Evolutionary conservation across 108 stramenopile genomes (phyloP).

Genomic region (Cyclotella distinguenda): DNA sequence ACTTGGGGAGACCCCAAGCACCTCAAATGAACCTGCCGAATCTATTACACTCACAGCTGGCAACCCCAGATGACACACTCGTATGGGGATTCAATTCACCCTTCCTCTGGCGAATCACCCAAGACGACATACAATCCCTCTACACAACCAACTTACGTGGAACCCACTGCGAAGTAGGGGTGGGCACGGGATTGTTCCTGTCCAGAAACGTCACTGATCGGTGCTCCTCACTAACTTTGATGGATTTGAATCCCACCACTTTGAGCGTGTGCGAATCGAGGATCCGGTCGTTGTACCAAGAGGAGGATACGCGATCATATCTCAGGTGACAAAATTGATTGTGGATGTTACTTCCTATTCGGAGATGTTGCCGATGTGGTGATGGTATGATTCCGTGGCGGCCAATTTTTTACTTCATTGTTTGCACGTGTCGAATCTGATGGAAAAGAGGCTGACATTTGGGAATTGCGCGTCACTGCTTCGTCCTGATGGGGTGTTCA

Average conservation of each 20-base stretch:
- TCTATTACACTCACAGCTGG: not conserved
- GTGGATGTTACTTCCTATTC: not conserved
- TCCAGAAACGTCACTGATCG: not conserved
- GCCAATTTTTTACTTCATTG: constrained; percentile 44
- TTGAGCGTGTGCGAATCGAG: constrained; percentile 25
- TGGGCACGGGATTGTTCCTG: constrained; percentile 38
- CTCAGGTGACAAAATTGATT: not conserved
- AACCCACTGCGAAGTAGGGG: constrained; percentile 35
- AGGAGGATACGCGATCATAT: not conserved
- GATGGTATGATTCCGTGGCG: constrained; percentile 26
- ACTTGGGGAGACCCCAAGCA: not conserved
- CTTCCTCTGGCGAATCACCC: constrained; percentile 31
- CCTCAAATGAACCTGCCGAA: not conserved
- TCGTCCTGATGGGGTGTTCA: constrained; percentile 24
- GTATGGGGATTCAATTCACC: constrained; percentile 47
- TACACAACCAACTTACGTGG: constrained; percentile 14
- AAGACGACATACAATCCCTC: constrained; percentile 21
- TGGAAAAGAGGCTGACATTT: constrained; percentile 26
- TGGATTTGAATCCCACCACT: constrained; percentile 36
- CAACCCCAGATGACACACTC: constrained; percentile 24
- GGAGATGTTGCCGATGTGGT: not conserved
- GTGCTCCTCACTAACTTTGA: constrained; percentile 16
- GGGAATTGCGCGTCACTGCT: constrained; percentile 32
- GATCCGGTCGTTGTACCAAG: constrained; percentile 1
- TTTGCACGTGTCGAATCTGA: constrained; percentile 24